Evolutionary conservation across 805 yeast genomes (phyloP), one percentile per base, ranked within the genome.

Genomic region (Diddensiella caesifluorescens): DNA sequence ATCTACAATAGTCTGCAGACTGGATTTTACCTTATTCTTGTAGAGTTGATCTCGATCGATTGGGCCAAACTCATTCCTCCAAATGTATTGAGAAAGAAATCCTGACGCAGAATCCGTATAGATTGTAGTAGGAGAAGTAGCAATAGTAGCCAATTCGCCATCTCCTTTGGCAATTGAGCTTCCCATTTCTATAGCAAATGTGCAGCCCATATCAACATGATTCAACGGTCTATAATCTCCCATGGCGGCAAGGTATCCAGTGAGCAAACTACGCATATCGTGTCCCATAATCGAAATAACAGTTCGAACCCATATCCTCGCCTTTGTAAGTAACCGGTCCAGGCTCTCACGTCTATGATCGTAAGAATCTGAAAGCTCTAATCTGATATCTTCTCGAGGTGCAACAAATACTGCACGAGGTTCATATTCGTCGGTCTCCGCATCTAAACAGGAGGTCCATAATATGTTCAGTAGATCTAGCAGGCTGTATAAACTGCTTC

Each of bases 111-210:
- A 75, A 20, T 60, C 62, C 43, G 74, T 73, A 26, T 64, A 66
- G 47, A 60, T 60, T 26, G 57, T 63, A 16, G 55, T 44, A 9
- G 53, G 49, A 38, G 71, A 57, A 7, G 43, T 39, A 32, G 49
- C 46, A 30, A 79, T 66, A 32, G 73, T 71, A 2, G 76, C 71
- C 22, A 80, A 60, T 53, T 83, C 92, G 33, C 80, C 66, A 53
- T 86, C 94, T 22, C 70, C 70, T 15, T 80, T 70, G n/a, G 79
- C 64, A 9, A 86, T 73, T 3, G 74, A 60, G 3, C 92, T 87
- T 1, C 95, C 95, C 80, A 87, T 74, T 50, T 85, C 92, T 44
- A 89, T 66, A 0, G 98, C 97, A 69, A 90, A 85, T 0, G 95
- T 80, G 37, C 88, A 81, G 41, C 97, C 97, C 54, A 74, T 79